Percentiles rank a stretch among this genome's conserved stretches.
Conservation (phyloP, 169 alveolate genomes). For the Plasmodium relictum region DNA sequence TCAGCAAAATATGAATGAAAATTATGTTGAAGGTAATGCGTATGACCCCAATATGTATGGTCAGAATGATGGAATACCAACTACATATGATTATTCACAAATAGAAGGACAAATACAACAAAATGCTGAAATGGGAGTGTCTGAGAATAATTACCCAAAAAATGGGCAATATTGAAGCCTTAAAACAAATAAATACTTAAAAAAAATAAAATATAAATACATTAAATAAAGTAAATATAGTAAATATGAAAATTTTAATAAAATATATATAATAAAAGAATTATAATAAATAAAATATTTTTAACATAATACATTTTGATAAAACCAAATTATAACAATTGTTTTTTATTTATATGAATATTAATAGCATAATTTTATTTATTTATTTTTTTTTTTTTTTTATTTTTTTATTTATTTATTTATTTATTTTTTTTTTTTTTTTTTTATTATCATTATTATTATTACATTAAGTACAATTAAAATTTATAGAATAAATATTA, state of each 20-base stretch:
- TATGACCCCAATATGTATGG: conserved; percentile 48
- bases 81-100: conserved; percentile 83
- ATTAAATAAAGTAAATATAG: neutral
- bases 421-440: neutral
- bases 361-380: neutral
- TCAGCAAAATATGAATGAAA: conserved; percentile 44
- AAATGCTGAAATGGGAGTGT: conserved; percentile 82
- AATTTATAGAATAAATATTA: neutral
- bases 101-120: conserved; percentile 81
- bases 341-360: conserved; percentile 8
- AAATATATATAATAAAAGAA: neutral
- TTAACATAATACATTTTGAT: no score
- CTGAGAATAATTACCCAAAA: conserved; percentile 55
- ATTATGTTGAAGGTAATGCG: conserved; percentile 52
- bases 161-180: conserved; percentile 28
- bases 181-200: neutral
- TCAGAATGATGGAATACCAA: conserved; percentile 78
- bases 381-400: neutral
- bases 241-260: neutral
- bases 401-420: neutral
- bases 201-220: neutral
- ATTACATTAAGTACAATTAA: no score
- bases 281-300: neutral
- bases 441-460: neutral
- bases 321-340: neutral